A percentile compares a stretch with the other conserved stretches of the same genome.
Conservation (phyloP, 2,329 filamentous ascomycete genomes). For the Penicillium sp. region DNA sequence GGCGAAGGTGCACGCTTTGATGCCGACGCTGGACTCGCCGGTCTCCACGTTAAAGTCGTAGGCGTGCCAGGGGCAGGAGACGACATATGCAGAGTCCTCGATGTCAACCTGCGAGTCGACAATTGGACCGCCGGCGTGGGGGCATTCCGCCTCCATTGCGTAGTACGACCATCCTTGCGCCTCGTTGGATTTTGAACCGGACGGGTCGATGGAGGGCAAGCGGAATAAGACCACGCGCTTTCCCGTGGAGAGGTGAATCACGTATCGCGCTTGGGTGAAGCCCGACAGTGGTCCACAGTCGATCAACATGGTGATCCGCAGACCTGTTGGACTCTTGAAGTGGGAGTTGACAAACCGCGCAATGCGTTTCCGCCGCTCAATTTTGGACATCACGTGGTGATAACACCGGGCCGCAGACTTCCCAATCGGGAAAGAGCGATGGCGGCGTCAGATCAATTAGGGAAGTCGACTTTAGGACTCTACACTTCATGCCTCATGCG, state of each 20-base stretch:
- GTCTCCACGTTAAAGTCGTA: conserved; percentile 53
- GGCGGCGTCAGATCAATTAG: not conserved
- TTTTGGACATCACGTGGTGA: conserved; percentile 13
- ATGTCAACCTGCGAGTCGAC: conserved; percentile 48
- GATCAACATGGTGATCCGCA: conserved; percentile 21
- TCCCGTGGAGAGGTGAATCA: conserved; percentile 44
- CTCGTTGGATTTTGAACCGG: conserved; percentile 32
- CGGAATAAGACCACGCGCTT: conserved; percentile 50
- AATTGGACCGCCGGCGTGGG: conserved; percentile 49
- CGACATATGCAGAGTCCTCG: conserved; percentile 49
- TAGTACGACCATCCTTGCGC: conserved; percentile 47
- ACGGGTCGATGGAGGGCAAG: conserved; percentile 41
- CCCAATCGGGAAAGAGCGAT: not conserved
- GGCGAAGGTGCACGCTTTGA: conserved; percentile 49
- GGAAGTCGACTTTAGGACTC: not conserved
- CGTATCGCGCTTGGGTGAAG: conserved; percentile 43
- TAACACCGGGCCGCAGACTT: not conserved
- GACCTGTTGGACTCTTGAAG: not conserved
- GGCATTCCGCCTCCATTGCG: conserved; percentile 50
- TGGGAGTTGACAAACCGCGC: not conserved
- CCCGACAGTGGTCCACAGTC: conserved; percentile 31
- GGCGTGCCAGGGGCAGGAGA: conserved; percentile 50
- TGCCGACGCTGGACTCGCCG: conserved; percentile 48
- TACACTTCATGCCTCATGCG: too few relatives aligned
- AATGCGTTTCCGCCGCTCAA: conserved; percentile 1